These are phyloP conservation scores for Leccinum boreale DNA, from an alignment of 768 basidiomycete genomes.

Conservation along the genomic window DNA sequence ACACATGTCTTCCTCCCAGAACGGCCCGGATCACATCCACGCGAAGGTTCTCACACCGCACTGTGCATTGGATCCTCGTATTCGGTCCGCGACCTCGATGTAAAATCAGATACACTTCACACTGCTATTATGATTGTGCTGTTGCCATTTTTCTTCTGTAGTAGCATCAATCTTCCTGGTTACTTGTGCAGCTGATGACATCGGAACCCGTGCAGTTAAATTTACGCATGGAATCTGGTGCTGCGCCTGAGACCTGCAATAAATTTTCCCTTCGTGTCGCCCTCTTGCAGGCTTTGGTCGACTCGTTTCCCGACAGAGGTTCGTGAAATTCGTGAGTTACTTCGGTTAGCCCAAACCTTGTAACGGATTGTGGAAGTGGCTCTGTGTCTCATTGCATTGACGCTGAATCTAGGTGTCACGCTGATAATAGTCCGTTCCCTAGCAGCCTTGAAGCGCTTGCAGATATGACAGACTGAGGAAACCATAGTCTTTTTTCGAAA, in stretches of 20 bases:
- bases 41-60: not conserved
- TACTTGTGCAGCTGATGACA: not conserved
- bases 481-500: not conserved
- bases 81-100: not conserved
- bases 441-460: not conserved
- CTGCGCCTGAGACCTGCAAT: not conserved
- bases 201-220: not conserved
- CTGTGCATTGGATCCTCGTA: not conserved
- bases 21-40: not conserved
- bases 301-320: not conserved
- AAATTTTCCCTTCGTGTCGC: not conserved
- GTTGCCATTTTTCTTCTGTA: not conserved
- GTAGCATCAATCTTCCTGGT: not conserved
- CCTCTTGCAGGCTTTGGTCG: not conserved
- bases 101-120: not conserved
- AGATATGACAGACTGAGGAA: not conserved
- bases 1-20: not conserved
- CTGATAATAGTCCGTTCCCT: not conserved
- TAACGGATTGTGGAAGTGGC: not conserved
- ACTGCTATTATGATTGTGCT: slow-evolving; percentile 1
- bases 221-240: not conserved
- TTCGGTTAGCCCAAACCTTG: not conserved
- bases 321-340: not conserved
- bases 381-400: not conserved
- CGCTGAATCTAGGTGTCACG: not conserved